phyloP scores from a whole-genome alignment of 495 filamentous ascomycete species.

The Penicillium coprophilum region DNA sequence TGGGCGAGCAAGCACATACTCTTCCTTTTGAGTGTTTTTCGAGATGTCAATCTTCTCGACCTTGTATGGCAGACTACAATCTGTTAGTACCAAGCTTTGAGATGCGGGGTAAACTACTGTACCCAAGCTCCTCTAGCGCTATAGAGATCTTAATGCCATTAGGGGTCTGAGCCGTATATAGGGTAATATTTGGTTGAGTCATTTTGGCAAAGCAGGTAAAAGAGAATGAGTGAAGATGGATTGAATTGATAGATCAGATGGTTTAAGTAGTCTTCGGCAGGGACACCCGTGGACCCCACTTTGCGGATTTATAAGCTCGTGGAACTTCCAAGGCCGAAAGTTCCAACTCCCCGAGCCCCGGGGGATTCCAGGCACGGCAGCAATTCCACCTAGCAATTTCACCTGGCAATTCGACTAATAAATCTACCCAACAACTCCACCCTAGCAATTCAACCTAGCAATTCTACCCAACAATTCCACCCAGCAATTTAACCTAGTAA shows the following conservation, averaged over 20 bases:
- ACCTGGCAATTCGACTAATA: too few species aligned
- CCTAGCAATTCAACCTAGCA: too few species aligned
- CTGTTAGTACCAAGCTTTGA: slow-evolving; percentile 18
- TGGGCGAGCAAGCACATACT: slow-evolving; percentile 38
- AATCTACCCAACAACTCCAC: too few species aligned
- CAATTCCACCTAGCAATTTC: too few species aligned
- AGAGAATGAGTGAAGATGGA: too few species aligned
- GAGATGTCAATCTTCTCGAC: slow-evolving; percentile 66
- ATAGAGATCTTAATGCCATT: slow-evolving; percentile 78
- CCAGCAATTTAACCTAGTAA: too few species aligned
- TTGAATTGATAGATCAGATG: not conserved
- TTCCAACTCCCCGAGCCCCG: not conserved
- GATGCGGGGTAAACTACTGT: slow-evolving; percentile 8
- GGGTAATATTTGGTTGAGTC: slow-evolving; percentile 44
- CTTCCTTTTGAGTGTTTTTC: slow-evolving; percentile 78
- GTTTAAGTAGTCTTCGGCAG: not conserved
- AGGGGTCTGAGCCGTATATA: slow-evolving; percentile 54
- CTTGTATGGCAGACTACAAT: slow-evolving; percentile 54
- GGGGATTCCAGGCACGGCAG: too few species aligned
- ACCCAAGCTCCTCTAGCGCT: slow-evolving; percentile 82
- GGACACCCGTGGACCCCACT: not conserved
- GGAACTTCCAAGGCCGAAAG: not conserved
- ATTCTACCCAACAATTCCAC: too few species aligned
- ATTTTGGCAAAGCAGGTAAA: slow-evolving; percentile 22
- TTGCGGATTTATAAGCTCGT: slow-evolving; percentile 9